These are phyloP conservation scores for Euclidium syriacum DNA, from an alignment of 345 rosid genomes.

Conservation along the genomic window DNA sequence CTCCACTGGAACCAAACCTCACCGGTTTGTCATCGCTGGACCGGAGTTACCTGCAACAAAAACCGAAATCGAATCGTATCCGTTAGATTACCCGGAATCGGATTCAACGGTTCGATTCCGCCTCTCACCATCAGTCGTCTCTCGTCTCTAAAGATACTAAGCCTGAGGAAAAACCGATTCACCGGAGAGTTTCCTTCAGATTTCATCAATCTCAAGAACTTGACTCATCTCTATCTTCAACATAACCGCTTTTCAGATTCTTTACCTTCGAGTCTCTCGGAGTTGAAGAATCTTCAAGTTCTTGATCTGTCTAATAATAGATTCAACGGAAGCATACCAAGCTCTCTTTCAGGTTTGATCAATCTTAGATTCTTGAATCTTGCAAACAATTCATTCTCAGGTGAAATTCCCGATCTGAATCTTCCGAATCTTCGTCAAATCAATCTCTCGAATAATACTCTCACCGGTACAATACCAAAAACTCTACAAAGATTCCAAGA, in stretches of 20 bases:
- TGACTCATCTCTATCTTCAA: constrained; percentile 78
- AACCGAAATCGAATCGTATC: constrained; percentile 49
- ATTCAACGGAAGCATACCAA: constrained; percentile 66
- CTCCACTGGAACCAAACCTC: constrained; percentile 58
- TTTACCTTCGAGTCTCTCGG: constrained; percentile 49
- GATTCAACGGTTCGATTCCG: constrained; percentile 68
- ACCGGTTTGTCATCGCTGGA: constrained; percentile 58
- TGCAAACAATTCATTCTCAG: constrained; percentile 74
- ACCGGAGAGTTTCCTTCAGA: constrained; percentile 66
- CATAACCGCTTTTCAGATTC: constrained; percentile 64
- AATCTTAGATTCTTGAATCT: constrained; percentile 61
- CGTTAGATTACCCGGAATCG: constrained; percentile 78
- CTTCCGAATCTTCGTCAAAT: constrained; percentile 50
- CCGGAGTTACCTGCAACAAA: constrained; percentile 61
- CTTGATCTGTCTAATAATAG: constrained; percentile 72
- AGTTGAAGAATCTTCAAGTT: constrained; percentile 55
- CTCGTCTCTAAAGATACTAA: constrained; percentile 61
- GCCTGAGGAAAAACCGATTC: constrained; percentile 74
- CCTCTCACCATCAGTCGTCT: constrained; percentile 68
- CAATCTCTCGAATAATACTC: constrained; percentile 58
- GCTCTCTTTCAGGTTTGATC: constrained; percentile 51
- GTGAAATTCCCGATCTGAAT: constrained; percentile 65
- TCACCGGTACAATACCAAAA: constrained; percentile 53
- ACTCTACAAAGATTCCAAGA: constrained; percentile 55
- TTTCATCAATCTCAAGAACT: constrained; percentile 49